Conservation (phyloP, 108 stramenopile genomes). For the Nitzschia palea region DNA sequence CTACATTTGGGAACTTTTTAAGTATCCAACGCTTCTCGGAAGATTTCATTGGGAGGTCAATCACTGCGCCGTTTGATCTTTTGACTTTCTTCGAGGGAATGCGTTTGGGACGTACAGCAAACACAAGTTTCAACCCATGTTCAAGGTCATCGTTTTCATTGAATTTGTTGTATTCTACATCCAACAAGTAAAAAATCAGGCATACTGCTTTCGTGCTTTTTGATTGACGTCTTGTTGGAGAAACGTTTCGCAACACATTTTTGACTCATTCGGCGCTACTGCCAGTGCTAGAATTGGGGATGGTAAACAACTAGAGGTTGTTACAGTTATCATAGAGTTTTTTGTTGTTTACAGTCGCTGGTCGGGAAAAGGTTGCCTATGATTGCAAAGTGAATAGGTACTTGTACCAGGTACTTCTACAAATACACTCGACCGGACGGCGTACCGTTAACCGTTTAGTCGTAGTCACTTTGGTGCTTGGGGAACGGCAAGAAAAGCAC, state of each 20-base stretch:
- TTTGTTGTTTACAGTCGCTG: too few species aligned
- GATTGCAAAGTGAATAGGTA: too few species aligned
- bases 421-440: too few species aligned
- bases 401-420: too few species aligned
- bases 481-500: too few species aligned
- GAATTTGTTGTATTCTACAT: neutral
- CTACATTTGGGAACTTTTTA: neutral
- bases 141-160: neutral
- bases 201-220: slow-evolving; percentile 23
- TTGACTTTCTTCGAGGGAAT: neutral
- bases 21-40: neutral
- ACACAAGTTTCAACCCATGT: slow-evolving; percentile 18
- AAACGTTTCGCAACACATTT: neutral
- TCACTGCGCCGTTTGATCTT: slow-evolving; percentile 38
- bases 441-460: too few species aligned
- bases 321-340: too few species aligned
- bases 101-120: slow-evolving; percentile 22
- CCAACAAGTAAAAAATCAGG: neutral
- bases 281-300: neutral
- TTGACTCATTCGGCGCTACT: neutral
- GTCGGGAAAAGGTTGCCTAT: too few species aligned
- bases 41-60: neutral
- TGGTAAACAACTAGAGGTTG: too few species aligned
- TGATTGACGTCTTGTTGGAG: neutral
- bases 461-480: too few species aligned